Evolutionary conservation across 225 moss, liverwort and hornwort species (phyloP).

Genomic region (Antitrichia curtipendula): DNA sequence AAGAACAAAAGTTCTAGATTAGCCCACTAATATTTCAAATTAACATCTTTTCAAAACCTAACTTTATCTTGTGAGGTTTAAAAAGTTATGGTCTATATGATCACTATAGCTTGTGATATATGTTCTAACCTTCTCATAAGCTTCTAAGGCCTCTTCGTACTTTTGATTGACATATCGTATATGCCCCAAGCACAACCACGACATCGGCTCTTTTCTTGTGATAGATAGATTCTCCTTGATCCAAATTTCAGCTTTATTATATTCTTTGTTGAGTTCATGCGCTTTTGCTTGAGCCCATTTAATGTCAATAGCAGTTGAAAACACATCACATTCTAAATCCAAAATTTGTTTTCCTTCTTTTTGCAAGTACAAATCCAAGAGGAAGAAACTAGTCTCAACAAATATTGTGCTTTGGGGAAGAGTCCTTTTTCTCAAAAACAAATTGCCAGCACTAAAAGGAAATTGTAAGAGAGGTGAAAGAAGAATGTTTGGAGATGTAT

Average conservation of each 20-base stretch:
- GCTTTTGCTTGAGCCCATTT: slow-evolving; percentile 70
- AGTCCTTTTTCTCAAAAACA: neutral
- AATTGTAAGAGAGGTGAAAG: slow-evolving; percentile 40
- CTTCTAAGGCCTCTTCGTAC: slow-evolving; percentile 41
- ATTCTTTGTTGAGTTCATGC: slow-evolving; percentile 43
- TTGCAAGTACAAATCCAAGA: slow-evolving; percentile 57
- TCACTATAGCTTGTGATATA: neutral
- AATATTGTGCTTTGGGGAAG: slow-evolving; percentile 11
- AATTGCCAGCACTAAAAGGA: slow-evolving; percentile 50
- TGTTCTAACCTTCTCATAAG: slow-evolving; percentile 49
- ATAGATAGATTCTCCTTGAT: slow-evolving; percentile 54
- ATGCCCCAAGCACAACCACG: slow-evolving; percentile 63
- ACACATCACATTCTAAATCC: slow-evolving; percentile 54
- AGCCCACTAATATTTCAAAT: too few species aligned
- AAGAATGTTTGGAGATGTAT: slow-evolving; percentile 48
- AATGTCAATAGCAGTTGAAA: slow-evolving; percentile 46
- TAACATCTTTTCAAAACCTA: too few species aligned
- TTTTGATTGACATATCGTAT: slow-evolving; percentile 19
- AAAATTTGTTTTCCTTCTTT: slow-evolving; percentile 50
- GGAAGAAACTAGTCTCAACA: slow-evolving; percentile 38
- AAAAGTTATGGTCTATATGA: neutral
- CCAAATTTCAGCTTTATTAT: slow-evolving; percentile 34
- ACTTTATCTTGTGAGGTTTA: neutral
- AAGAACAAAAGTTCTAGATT: too few species aligned
- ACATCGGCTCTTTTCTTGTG: slow-evolving; percentile 46